A percentile compares a stretch with the other conserved stretches of the same genome.
phyloP scores from a whole-genome alignment of 768 basidiomycete species.

The Pulveroboletus sp. region DNA sequence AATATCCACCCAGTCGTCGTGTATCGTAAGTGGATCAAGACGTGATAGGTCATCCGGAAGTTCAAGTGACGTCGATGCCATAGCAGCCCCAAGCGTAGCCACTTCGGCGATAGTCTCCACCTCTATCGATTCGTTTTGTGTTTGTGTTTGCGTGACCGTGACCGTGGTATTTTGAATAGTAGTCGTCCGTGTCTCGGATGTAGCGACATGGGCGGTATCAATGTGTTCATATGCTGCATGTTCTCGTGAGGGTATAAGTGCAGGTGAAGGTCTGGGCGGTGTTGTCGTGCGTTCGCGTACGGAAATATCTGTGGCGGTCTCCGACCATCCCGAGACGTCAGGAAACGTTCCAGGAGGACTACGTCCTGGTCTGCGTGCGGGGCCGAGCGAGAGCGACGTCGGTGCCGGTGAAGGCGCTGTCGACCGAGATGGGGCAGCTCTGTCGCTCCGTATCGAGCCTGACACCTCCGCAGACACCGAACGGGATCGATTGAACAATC shows the following conservation, averaged over 20 bases:
- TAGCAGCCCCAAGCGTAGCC: neutral
- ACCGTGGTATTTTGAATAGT: conserved; percentile 9
- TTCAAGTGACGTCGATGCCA: conserved; percentile 2
- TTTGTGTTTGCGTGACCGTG: conserved; percentile 12
- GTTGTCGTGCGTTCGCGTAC: conserved; percentile 13
- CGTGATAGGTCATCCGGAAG: conserved; percentile 15
- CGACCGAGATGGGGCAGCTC: conserved; percentile 28
- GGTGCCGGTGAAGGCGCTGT: conserved; percentile 16
- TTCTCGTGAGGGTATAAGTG: conserved; percentile 26
- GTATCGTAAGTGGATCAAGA: conserved; percentile 17
- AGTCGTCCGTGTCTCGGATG: conserved; percentile 3
- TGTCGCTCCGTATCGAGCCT: conserved; percentile 29
- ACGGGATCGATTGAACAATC: conserved; percentile 21
- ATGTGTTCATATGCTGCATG: conserved; percentile 6
- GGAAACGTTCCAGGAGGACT: conserved; percentile 30
- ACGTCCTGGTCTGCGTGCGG: conserved; percentile 22
- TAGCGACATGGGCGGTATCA: conserved; percentile 11
- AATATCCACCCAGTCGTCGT: conserved; percentile 32
- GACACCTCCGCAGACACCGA: conserved; percentile 15
- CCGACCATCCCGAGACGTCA: conserved; percentile 30
- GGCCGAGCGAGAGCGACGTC: conserved; percentile 1
- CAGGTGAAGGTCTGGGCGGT: conserved; percentile 22
- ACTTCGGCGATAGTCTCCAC: neutral
- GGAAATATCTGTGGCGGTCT: conserved; percentile 27
- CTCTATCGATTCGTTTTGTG: conserved; percentile 6